Conservation (phyloP, 2,329 filamentous ascomycete species). For the Conoideocrella luteorostrata region DNA sequence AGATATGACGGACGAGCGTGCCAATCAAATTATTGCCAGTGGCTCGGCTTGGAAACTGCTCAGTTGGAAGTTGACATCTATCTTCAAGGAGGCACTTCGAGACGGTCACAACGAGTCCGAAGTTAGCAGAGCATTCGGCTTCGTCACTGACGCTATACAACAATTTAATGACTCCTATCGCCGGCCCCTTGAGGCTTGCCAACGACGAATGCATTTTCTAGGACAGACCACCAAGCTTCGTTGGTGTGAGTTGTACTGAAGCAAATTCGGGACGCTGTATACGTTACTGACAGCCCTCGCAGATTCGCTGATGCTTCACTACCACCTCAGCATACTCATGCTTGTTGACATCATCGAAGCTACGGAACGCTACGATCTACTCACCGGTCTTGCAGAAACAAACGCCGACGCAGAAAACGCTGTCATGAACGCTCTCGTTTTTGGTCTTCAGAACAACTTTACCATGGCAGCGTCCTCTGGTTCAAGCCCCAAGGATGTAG, state of each 20-base stretch:
- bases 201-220: constrained; percentile 24
- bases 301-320: constrained; percentile 28
- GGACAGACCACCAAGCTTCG: constrained; percentile 23
- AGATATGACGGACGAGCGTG: constrained; percentile 24
- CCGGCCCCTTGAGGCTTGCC: constrained; percentile 22
- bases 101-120: constrained; percentile 25
- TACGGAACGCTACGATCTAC: constrained; percentile 20
- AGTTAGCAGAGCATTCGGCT: constrained; percentile 19
- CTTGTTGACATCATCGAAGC: constrained; percentile 23
- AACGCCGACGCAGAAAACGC: constrained; percentile 22
- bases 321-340: constrained; percentile 26
- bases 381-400: constrained; percentile 17
- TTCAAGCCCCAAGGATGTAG: not conserved
- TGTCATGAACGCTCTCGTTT: constrained; percentile 24
- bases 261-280: not conserved
- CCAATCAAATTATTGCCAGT: constrained; percentile 23
- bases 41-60: constrained; percentile 24
- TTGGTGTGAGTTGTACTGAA: constrained; percentile 20
- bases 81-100: constrained; percentile 25
- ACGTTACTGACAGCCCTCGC: not conserved
- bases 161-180: constrained; percentile 22
- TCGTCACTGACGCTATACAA: constrained; percentile 19
- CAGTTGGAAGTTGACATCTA: constrained; percentile 24
- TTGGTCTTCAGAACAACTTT: constrained; percentile 23
- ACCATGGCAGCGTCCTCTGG: constrained; percentile 9